Evolutionary conservation across 2,329 filamentous ascomycete genomes (phyloP).

Genomic region (Talaromyces piceae): DNA sequence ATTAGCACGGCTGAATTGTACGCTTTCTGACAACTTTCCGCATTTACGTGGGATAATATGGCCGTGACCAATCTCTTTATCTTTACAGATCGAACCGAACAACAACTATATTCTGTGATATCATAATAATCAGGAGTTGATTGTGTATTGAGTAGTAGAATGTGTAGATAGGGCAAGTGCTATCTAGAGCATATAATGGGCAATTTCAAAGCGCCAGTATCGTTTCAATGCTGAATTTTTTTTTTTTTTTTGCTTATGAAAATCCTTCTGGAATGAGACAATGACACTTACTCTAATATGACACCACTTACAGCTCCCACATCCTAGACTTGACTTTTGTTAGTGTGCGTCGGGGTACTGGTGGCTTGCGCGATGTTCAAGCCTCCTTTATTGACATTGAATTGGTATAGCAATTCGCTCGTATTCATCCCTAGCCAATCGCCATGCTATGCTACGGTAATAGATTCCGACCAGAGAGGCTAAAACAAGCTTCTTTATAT

Average conservation of each 20-base stretch:
- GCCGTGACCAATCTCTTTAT: no score
- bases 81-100: slow-evolving; percentile 29
- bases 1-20: slow-evolving; percentile 26
- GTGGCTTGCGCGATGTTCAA: neutral
- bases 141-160: no score
- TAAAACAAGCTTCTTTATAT: neutral
- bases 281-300: slow-evolving; percentile 25
- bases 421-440: neutral
- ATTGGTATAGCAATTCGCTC: neutral
- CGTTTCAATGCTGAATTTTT: no score
- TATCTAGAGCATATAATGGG: slow-evolving; percentile 28
- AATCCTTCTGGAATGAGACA: neutral
- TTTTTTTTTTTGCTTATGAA: no score
- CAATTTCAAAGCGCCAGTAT: no score
- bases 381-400: neutral
- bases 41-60: slow-evolving; percentile 19
- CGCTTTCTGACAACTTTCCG: slow-evolving; percentile 23
- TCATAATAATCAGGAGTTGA: no score
- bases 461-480: neutral
- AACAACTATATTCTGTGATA: no score
- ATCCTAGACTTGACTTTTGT: slow-evolving; percentile 27
- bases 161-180: slow-evolving; percentile 25
- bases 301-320: slow-evolving; percentile 26
- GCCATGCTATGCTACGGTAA: neutral
- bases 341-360: slow-evolving; percentile 22